Evolutionary conservation across 2,329 filamentous ascomycete genomes (phyloP).

Genomic region (Xylariales sp.): DNA sequence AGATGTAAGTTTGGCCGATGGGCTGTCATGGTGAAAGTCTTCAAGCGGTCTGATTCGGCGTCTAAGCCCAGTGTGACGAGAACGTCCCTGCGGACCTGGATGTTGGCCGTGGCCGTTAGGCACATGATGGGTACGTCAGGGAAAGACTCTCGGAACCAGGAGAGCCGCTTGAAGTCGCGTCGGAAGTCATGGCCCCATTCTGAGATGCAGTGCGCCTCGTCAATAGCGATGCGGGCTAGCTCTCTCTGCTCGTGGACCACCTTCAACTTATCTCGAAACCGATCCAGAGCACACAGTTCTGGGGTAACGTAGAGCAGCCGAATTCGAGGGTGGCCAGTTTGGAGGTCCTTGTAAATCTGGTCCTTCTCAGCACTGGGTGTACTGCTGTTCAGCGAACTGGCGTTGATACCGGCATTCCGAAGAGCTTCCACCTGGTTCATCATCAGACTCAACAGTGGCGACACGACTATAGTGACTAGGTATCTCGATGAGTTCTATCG

Average conservation of each 20-base stretch:
- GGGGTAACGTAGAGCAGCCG: constrained; percentile 90
- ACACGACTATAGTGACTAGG: constrained; percentile 82
- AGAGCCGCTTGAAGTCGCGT: constrained; percentile 81
- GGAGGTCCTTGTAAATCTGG: constrained; percentile 72
- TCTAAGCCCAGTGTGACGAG: constrained; percentile 69
- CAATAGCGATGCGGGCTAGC: constrained; percentile 81
- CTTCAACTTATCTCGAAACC: constrained; percentile 70
- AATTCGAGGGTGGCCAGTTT: constrained; percentile 79
- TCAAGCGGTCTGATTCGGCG: constrained; percentile 51
- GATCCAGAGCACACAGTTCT: constrained; percentile 73
- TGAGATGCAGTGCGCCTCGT: constrained; percentile 95
- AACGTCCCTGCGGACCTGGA: constrained; percentile 76
- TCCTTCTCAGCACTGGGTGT: constrained; percentile 62
- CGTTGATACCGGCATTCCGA: constrained; percentile 67
- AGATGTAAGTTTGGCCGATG: constrained; percentile 83
- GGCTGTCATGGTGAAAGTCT: constrained; percentile 77
- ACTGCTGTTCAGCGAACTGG: constrained; percentile 82
- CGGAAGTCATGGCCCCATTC: constrained; percentile 99
- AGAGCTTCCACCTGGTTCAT: constrained; percentile 89
- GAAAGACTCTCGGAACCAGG: constrained; percentile 78
- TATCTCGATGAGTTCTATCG: constrained; percentile 12
- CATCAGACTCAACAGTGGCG: constrained; percentile 86
- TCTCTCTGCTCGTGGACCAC: constrained; percentile 76
- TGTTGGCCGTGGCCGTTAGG: constrained; percentile 85
- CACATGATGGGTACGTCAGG: constrained; percentile 88